phyloP scores from a whole-genome alignment of 139 green algal genomes.

The Picochlorum sp. region DNA sequence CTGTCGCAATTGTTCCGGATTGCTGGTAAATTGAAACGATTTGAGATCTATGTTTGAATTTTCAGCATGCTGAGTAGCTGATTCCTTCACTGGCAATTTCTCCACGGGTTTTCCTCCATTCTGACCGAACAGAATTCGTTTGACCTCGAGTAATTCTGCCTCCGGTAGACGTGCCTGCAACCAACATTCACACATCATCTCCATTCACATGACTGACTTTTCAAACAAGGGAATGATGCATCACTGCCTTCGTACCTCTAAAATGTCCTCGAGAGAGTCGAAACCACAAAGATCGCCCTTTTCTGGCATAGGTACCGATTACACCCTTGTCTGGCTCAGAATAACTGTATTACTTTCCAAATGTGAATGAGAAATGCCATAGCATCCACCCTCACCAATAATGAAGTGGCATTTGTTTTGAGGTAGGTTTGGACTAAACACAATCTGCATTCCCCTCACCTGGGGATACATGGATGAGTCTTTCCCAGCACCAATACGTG shows the following conservation, averaged over 20 bases:
- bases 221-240: not conserved
- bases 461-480: no score
- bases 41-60: slow-evolving; percentile 57
- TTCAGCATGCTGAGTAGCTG: not conserved
- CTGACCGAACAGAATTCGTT: slow-evolving; percentile 64
- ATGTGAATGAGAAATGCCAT: no score
- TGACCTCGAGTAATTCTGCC: slow-evolving; percentile 56
- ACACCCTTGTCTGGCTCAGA: no score
- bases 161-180: slow-evolving; percentile 51
- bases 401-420: no score
- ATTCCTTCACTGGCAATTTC: slow-evolving; percentile 18
- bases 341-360: no score
- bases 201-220: not conserved
- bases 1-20: slow-evolving; percentile 64
- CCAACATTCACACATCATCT: not conserved
- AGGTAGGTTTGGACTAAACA: no score
- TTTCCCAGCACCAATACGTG: no score
- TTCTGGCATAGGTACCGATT: no score
- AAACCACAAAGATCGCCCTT: slow-evolving; percentile 11
- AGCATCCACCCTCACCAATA: no score
- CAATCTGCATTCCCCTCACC: no score
- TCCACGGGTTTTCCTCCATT: slow-evolving; percentile 56
- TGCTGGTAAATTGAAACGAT: slow-evolving; percentile 64
- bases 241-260: slow-evolving; percentile 22
- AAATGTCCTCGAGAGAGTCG: slow-evolving; percentile 29